Conservation (phyloP, 1,284 basidiomycete genomes). For the Ceratobasidium sp. region DNA sequence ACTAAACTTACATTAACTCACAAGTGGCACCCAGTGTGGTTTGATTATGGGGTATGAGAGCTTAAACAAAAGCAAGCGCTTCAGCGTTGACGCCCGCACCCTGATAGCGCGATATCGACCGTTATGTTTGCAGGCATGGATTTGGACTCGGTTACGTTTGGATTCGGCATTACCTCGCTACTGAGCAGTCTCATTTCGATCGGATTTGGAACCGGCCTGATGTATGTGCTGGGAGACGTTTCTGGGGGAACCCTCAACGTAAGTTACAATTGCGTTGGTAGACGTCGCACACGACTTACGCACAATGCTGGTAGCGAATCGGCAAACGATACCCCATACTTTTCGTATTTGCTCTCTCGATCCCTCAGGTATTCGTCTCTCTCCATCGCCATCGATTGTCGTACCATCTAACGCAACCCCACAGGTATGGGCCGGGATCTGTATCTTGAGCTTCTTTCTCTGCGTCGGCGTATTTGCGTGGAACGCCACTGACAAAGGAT, state of each 20-base stretch:
- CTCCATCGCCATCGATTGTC: background rate
- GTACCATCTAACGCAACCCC: background rate
- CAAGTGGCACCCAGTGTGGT: slow-evolving; percentile 32
- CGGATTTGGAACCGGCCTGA: slow-evolving; percentile 47
- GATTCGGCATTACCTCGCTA: slow-evolving; percentile 44
- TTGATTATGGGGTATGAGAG: slow-evolving; percentile 46
- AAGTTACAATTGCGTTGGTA: background rate
- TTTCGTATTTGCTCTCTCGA: slow-evolving; percentile 42
- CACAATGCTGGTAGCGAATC: slow-evolving; percentile 7
- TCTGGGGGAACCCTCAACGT: slow-evolving; percentile 40
- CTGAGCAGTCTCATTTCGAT: slow-evolving; percentile 47
- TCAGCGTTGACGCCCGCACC: background rate
- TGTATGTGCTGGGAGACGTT: slow-evolving; percentile 46
- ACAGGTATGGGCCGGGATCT: slow-evolving; percentile 40
- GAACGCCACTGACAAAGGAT: slow-evolving; percentile 40
- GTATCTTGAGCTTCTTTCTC: slow-evolving; percentile 39
- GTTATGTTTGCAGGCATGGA: slow-evolving; percentile 43
- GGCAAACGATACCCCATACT: slow-evolving; percentile 37
- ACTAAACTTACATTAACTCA: too few species aligned
- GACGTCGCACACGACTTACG: background rate
- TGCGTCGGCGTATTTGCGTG: slow-evolving; percentile 39
- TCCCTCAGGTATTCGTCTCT: slow-evolving; percentile 23
- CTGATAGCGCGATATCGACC: slow-evolving; percentile 44
- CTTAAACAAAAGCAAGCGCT: background rate
- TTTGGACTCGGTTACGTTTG: slow-evolving; percentile 39